Evolutionary conservation across 495 filamentous ascomycete genomes (phyloP).

Genomic region (Xanthoparmelia taractica): DNA sequence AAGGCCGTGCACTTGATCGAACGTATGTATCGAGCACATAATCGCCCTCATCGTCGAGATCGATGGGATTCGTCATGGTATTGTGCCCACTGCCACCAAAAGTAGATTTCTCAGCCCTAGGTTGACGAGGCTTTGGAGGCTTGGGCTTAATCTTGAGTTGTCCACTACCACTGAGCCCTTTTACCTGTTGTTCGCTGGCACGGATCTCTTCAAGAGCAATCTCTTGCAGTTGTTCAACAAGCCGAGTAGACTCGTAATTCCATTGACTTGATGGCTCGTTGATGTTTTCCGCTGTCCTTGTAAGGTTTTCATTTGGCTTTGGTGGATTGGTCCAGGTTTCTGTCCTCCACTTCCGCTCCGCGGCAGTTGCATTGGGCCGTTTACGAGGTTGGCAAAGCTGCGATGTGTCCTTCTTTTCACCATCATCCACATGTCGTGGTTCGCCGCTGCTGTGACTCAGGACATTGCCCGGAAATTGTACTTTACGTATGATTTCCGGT

Average conservation of each 20-base stretch:
- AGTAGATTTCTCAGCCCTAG: conserved; percentile 24
- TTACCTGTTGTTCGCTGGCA: conserved; percentile 27
- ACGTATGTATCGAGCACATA: conserved; percentile 61
- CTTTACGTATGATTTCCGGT: neutral
- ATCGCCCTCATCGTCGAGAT: conserved; percentile 40
- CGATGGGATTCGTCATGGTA: conserved; percentile 21
- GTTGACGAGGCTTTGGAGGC: conserved; percentile 25
- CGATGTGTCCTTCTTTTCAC: neutral
- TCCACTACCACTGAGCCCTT: conserved; percentile 18
- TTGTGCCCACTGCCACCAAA: conserved; percentile 26
- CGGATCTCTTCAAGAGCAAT: conserved; percentile 37
- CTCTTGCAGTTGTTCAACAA: conserved; percentile 41
- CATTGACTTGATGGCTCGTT: conserved; percentile 28
- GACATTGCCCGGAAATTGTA: neutral
- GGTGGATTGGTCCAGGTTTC: conserved; percentile 1
- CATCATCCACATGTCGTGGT: neutral
- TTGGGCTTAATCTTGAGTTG: conserved; percentile 28
- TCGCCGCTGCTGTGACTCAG: neutral
- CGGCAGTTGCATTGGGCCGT: conserved; percentile 17
- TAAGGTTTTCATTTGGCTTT: neutral
- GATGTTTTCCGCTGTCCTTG: conserved; percentile 5
- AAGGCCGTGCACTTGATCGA: neutral
- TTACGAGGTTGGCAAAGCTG: conserved; percentile 6
- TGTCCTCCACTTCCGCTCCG: conserved; percentile 18
- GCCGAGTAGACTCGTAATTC: conserved; percentile 39